A percentile compares a stretch with the other conserved stretches of the same genome.
Evolutionary conservation across 495 filamentous ascomycete species (phyloP).

Genomic region (Aspergillus nanangensis): DNA sequence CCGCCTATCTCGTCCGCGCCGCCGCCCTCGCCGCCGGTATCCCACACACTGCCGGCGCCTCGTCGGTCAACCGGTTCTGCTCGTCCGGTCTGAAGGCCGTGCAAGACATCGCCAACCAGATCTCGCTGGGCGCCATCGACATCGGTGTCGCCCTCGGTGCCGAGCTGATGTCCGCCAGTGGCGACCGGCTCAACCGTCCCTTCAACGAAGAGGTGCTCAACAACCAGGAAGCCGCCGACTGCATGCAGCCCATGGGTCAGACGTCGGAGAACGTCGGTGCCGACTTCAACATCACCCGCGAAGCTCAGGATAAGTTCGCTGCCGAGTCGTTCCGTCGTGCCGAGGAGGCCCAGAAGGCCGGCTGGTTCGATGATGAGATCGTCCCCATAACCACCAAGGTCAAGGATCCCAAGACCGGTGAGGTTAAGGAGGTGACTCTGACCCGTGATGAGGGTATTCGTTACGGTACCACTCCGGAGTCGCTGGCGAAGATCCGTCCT

Average conservation of each 20-base stretch:
- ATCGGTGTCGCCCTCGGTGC: slow-evolving; percentile 83
- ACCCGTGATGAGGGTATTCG: slow-evolving; percentile 85
- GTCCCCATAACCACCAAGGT: slow-evolving; percentile 74
- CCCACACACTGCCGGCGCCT: slow-evolving; percentile 81
- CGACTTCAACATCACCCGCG: slow-evolving; percentile 80
- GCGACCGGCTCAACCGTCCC: slow-evolving; percentile 60
- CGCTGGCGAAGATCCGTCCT: slow-evolving; percentile 76
- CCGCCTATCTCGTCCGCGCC: slow-evolving; percentile 84
- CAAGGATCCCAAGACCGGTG: slow-evolving; percentile 78
- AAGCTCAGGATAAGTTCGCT: slow-evolving; percentile 78
- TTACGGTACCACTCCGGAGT: slow-evolving; percentile 82
- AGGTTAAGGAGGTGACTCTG: slow-evolving; percentile 70
- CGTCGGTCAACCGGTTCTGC: slow-evolving; percentile 90
- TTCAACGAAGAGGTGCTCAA: slow-evolving; percentile 76
- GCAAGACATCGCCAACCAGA: slow-evolving; percentile 90
- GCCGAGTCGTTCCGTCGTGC: slow-evolving; percentile 83
- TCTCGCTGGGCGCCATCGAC: slow-evolving; percentile 74
- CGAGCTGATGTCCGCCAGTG: slow-evolving; percentile 76
- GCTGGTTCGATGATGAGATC: slow-evolving; percentile 94
- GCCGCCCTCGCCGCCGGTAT: slow-evolving; percentile 88
- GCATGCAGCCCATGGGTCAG: slow-evolving; percentile 95
- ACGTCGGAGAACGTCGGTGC: slow-evolving; percentile 93
- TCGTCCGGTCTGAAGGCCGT: slow-evolving; percentile 92
- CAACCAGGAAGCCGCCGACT: slow-evolving; percentile 76
- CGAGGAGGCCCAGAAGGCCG: slow-evolving; percentile 86